These are phyloP conservation scores for Dunaliella primolecta DNA, from an alignment of 139 green algal genomes.

Conservation along the genomic window DNA sequence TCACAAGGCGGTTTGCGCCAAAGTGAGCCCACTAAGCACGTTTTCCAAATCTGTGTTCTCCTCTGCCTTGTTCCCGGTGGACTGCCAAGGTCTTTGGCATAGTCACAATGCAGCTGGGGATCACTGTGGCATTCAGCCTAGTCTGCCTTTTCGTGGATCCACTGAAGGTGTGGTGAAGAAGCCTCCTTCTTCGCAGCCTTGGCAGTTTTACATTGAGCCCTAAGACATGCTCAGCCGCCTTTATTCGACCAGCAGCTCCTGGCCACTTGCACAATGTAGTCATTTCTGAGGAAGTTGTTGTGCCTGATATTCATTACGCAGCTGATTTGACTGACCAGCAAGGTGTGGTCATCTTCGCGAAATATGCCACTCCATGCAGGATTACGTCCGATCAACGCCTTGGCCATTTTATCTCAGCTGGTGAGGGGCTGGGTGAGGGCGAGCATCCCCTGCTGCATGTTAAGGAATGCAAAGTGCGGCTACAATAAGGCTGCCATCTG, in stretches of 20 bases:
- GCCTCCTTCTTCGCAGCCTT: neutral
- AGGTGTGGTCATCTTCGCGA: too few relatives aligned
- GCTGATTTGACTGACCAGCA: too few relatives aligned
- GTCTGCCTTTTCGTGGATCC: constrained; percentile 49
- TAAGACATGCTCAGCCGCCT: neutral
- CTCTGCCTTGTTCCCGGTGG: too few relatives aligned
- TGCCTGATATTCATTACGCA: too few relatives aligned
- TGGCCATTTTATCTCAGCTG: constrained; percentile 40
- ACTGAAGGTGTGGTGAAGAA: constrained; percentile 39
- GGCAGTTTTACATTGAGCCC: neutral
- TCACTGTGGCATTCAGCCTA: constrained; percentile 49
- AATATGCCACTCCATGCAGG: constrained; percentile 32
- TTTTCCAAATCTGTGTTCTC: too few relatives aligned
- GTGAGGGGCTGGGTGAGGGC: constrained; percentile 27
- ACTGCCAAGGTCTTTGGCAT: constrained; percentile 36
- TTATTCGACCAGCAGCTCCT: too few relatives aligned
- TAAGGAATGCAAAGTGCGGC: constrained; percentile 27
- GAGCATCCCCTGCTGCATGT: constrained; percentile 35
- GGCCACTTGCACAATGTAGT: too few relatives aligned
- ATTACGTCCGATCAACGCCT: constrained; percentile 30
- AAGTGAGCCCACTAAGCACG: too few relatives aligned
- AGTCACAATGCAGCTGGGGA: constrained; percentile 44
- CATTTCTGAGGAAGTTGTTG: too few relatives aligned
- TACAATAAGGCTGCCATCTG: too few relatives aligned
- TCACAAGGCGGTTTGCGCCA: neutral